A percentile compares a stretch with the other conserved stretches of the same genome.
phyloP scores from a whole-genome alignment of 345 rosid species.

The Cardiospermum halicacabum region DNA sequence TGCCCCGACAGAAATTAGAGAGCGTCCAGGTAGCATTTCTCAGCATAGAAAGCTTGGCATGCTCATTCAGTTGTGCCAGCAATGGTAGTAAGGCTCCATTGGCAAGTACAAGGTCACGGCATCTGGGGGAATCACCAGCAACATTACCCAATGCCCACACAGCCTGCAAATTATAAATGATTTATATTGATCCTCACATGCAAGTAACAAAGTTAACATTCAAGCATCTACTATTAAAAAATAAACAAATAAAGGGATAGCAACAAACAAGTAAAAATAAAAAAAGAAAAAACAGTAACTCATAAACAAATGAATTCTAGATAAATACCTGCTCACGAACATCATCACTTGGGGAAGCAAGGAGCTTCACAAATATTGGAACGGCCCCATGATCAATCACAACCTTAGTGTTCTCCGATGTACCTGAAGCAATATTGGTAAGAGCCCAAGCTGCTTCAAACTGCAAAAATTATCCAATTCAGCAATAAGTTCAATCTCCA shows the following conservation, averaged over 20 bases:
- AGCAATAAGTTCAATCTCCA: no score
- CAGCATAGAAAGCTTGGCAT: conserved; percentile 73
- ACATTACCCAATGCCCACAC: conserved; percentile 92
- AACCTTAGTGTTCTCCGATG: conserved; percentile 85
- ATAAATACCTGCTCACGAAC: conserved; percentile 77
- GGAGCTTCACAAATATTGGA: conserved; percentile 72
- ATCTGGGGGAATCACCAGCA: conserved; percentile 85
- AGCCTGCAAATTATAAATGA: conserved; percentile 36
- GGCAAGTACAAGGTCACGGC: conserved; percentile 69
- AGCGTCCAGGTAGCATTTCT: conserved; percentile 92
- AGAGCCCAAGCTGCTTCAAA: conserved; percentile 93
- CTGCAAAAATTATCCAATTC: conserved; percentile 37
- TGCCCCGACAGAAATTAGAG: conserved; percentile 83
- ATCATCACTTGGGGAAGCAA: conserved; percentile 59
- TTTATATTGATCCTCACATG: background rate
- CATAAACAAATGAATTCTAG: background rate
- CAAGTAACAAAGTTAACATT: background rate
- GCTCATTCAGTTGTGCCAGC: conserved; percentile 58
- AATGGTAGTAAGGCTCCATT: conserved; percentile 60
- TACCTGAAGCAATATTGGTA: conserved; percentile 86
- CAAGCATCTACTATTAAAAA: background rate
- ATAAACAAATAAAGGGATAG: background rate
- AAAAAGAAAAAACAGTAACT: background rate
- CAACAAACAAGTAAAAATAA: background rate
- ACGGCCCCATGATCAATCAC: conserved; percentile 89